Conservation (phyloP, 2,329 filamentous ascomycete genomes). For the Penicillium sp. region DNA sequence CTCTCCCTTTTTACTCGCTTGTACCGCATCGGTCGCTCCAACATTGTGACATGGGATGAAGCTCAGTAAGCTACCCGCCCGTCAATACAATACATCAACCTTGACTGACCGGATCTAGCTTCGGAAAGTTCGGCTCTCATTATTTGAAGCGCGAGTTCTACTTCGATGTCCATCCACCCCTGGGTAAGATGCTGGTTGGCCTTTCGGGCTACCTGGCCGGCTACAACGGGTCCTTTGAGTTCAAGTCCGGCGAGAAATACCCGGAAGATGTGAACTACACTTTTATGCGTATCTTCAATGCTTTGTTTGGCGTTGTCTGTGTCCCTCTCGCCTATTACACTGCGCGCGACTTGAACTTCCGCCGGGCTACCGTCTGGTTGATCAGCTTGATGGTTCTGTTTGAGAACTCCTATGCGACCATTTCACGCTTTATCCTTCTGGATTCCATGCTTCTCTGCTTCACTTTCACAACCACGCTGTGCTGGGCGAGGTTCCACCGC, state of each 20-base stretch:
- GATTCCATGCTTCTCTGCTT: constrained; percentile 99
- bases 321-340: constrained; percentile 94
- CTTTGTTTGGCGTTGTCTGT: constrained; percentile 85
- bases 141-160: constrained; percentile 99
- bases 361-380: constrained; percentile 84
- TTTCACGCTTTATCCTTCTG: constrained; percentile 94
- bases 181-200: constrained; percentile 97
- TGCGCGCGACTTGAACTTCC: constrained; percentile 81
- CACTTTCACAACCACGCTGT: constrained; percentile 94
- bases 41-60: constrained; percentile 72
- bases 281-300: constrained; percentile 98
- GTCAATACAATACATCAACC: not conserved
- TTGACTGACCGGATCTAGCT: constrained; percentile 27
- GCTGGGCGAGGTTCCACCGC: constrained; percentile 95
- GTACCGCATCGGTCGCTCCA: constrained; percentile 63
- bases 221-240: constrained; percentile 98
- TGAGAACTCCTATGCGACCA: constrained; percentile 99
- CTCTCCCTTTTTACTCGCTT: constrained; percentile 62
- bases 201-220: constrained; percentile 92
- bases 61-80: constrained; percentile 56
- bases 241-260: constrained; percentile 97
- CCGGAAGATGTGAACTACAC: constrained; percentile 92
- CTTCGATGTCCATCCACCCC: constrained; percentile 92
- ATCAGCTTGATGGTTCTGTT: constrained; percentile 95
- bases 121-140: constrained; percentile 88